These are phyloP conservation scores for Pyrenophora teres DNA, from an alignment of 2,329 filamentous ascomycete genomes.

Conservation along the genomic window DNA sequence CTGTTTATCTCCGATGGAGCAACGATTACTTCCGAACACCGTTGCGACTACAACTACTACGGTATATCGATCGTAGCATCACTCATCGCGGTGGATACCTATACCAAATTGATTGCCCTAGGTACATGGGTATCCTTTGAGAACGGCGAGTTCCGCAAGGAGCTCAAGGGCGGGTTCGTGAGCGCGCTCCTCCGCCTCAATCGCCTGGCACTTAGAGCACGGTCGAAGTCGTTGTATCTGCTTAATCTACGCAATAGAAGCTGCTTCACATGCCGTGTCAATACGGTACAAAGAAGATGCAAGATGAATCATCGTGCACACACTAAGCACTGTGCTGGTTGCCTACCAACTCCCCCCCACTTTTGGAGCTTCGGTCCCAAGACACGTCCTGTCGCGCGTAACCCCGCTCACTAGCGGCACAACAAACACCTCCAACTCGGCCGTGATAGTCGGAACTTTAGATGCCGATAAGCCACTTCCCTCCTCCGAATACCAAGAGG, in stretches of 20 bases:
- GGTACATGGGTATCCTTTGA: too few species aligned
- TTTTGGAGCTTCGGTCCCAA: conserved; percentile 17
- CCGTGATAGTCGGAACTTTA: conserved; percentile 18
- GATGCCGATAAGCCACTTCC: conserved; percentile 19
- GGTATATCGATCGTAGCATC: too few species aligned
- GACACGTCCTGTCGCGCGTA: conserved; percentile 2
- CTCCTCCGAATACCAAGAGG: conserved; percentile 11
- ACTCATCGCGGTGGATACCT: too few species aligned
- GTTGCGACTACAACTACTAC: not conserved
- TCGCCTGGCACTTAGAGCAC: too few species aligned
- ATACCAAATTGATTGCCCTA: too few species aligned
- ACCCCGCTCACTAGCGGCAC: conserved; percentile 23
- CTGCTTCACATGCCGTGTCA: too few species aligned
- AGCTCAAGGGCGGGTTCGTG: too few species aligned
- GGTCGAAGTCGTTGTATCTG: too few species aligned
- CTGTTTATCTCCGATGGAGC: not conserved
- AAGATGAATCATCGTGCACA: not conserved
- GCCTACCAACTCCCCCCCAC: conserved; percentile 17
- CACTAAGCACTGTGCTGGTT: too few species aligned
- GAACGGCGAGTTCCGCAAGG: too few species aligned
- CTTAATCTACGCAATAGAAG: too few species aligned
- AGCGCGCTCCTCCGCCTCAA: too few species aligned
- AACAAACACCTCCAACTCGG: conserved; percentile 13
- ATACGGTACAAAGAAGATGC: not conserved
- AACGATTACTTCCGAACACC: not conserved